Percentiles rank a stretch among this genome's conserved stretches.
phyloP scores from a whole-genome alignment of 495 filamentous ascomycete genomes.

The Cetradonia linearis region DNA sequence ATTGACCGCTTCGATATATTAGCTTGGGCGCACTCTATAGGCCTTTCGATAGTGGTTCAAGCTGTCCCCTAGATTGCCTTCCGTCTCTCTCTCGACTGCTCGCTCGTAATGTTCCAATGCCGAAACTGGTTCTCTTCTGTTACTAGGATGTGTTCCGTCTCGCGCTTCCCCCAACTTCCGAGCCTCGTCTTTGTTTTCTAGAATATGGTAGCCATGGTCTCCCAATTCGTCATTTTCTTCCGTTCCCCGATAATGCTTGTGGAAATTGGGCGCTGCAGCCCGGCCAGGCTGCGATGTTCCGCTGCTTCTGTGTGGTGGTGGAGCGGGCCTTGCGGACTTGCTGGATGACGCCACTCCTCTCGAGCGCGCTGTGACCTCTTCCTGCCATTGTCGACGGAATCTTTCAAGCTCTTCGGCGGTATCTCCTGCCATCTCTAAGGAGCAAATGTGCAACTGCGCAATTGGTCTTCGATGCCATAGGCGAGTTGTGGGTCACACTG shows the following conservation, averaged over 20 bases:
- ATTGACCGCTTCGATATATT: conserved; percentile 5
- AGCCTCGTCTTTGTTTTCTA: conserved; percentile 34
- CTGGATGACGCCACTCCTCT: conserved; percentile 25
- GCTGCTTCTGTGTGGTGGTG: conserved; percentile 21
- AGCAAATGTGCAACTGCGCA: not conserved
- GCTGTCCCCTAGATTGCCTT: conserved; percentile 83
- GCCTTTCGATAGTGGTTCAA: conserved; percentile 81
- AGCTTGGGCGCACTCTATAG: conserved; percentile 50
- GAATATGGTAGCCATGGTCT: conserved; percentile 36
- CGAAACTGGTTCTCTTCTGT: conserved; percentile 49
- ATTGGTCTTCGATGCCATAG: not conserved
- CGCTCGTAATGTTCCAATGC: conserved; percentile 89
- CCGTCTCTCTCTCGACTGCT: conserved; percentile 78
- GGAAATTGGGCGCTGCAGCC: conserved; percentile 28
- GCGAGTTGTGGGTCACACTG: not conserved
- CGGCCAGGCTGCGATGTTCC: conserved; percentile 24
- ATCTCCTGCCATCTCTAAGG: conserved; percentile 33
- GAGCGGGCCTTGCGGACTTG: conserved; percentile 25
- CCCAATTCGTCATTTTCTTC: conserved; percentile 36
- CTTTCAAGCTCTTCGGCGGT: conserved; percentile 61
- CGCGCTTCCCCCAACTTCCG: conserved; percentile 35
- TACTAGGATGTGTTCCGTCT: conserved; percentile 19
- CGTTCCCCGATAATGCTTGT: conserved; percentile 29
- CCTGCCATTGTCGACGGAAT: conserved; percentile 74
- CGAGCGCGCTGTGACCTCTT: conserved; percentile 58